Evolutionary conservation across 257 asterid genomes (phyloP).

Genomic region (Solanum raphanifolium): DNA sequence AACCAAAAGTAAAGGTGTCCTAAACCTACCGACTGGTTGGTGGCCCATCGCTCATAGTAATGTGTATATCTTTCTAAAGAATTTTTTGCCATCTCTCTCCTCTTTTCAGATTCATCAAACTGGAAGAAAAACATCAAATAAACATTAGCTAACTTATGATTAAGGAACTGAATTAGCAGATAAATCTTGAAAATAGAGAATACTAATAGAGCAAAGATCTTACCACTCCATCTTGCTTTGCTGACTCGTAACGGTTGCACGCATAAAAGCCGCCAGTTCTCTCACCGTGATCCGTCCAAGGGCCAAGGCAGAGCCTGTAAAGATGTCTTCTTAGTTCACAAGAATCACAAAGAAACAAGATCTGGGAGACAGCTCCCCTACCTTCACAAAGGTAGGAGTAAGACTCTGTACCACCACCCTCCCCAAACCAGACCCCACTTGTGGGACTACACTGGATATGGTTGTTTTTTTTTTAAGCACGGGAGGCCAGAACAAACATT

Average conservation of each 20-base stretch:
- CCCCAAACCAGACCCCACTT: neutral
- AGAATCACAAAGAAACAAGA: neutral
- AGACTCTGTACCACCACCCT: neutral
- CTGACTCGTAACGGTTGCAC: conserved; percentile 92
- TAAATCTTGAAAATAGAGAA: neutral
- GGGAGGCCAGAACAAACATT: neutral
- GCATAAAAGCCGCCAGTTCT: conserved; percentile 98
- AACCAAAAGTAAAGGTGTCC: neutral
- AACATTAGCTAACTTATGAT: conserved; percentile 6
- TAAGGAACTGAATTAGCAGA: neutral
- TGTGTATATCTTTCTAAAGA: conserved; percentile 94
- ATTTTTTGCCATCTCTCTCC: conserved; percentile 98
- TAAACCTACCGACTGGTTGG: conserved; percentile 72
- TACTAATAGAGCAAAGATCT: conserved; percentile 5
- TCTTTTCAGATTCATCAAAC: conserved; percentile 87
- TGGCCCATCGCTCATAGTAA: conserved; percentile 97
- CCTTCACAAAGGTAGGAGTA: neutral
- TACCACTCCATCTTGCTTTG: conserved; percentile 95
- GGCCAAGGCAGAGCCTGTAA: conserved; percentile 94
- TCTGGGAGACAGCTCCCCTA: neutral
- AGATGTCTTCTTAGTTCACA: conserved; percentile 13
- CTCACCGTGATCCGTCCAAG: conserved; percentile 96
- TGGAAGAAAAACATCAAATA: conserved; percentile 25
- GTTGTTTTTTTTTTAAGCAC: neutral
- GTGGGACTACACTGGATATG: neutral